Conservation (phyloP, 768 basidiomycete species). For the Podaxis rugospora region DNA sequence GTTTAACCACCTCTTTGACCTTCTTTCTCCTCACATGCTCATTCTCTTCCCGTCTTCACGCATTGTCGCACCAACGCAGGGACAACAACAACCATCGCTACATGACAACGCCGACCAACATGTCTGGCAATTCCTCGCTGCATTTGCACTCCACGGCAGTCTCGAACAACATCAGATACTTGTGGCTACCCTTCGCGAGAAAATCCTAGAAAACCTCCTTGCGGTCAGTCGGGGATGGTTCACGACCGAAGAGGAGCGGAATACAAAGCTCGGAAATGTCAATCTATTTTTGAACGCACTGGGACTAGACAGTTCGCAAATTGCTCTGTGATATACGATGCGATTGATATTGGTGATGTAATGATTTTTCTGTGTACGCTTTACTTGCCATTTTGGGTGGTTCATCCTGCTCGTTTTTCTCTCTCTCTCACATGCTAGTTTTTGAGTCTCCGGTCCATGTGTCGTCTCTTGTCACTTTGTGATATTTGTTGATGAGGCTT, state of each 20-base stretch:
- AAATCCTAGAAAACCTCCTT: slow-evolving; percentile 87
- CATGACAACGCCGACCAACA: slow-evolving; percentile 78
- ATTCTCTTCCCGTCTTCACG: slow-evolving; percentile 89
- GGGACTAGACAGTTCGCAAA: slow-evolving; percentile 66
- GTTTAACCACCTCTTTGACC: slow-evolving; percentile 83
- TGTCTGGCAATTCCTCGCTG: slow-evolving; percentile 93
- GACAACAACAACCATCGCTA: slow-evolving; percentile 31
- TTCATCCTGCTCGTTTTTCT: neutral
- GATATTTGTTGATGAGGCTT: neutral
- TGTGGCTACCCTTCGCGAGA: slow-evolving; percentile 83
- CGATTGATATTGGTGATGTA: neutral
- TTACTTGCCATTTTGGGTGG: neutral
- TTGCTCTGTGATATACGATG: slow-evolving; percentile 40
- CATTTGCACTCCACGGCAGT: slow-evolving; percentile 80
- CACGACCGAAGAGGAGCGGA: slow-evolving; percentile 65
- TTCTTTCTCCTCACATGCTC: slow-evolving; percentile 72
- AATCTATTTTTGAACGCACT: slow-evolving; percentile 86
- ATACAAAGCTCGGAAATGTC: slow-evolving; percentile 84
- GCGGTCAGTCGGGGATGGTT: slow-evolving; percentile 75
- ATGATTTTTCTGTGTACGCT: neutral
- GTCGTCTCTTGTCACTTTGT: neutral
- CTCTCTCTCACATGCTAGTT: neutral
- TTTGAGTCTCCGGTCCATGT: neutral
- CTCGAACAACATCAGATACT: slow-evolving; percentile 86
- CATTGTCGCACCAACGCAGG: slow-evolving; percentile 33